Base-by-base conservation (phyloP, 2,329 filamentous ascomycete genomes). In the Pseudopyrenochaeta lycopersici region DNA sequence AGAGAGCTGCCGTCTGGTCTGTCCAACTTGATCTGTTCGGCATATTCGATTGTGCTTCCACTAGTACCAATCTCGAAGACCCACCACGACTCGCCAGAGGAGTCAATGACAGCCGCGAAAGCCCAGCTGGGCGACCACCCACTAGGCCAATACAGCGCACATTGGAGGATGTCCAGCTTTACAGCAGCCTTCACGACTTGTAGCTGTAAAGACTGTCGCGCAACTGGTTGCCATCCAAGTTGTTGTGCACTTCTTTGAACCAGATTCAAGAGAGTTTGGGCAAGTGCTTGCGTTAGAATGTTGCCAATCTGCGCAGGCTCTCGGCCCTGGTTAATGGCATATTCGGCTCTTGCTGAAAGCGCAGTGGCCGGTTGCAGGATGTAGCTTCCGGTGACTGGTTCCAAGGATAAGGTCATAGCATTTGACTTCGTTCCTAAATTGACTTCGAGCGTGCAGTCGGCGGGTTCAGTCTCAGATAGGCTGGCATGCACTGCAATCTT, bases 331-430 rank as follows among this genome's bases (percentile, higher is more conserved):
- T 91, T 93, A 49, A 96, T 80, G 30, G 83, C 84, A 29, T 77
- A 78, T 68, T 96, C 91, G 15, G 82, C 81, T 17, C 85, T 63
- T 7, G 68, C 61, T 4, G 77, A 73, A 4, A 71, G 57, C n/a
- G 64, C 53, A 7, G 68, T 77, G 11, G 72, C 65, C 31, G 92
- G 90, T 52, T 86, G 85, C 32, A 97, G 76, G 9, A 87, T 85
- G 56, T 92, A 89, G 10, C 82, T 77, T n/a, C 95, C 95, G 0
- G 90, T 92, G 21, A 90, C 86, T 0, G 90, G 87, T 62, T 96
- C 91, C 41, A 97, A 82, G 15, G 85, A 82, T 23, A 96, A 75
- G 5, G 80, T 84, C 30, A 90, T 60, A 1, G 67, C 77, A 32
- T 81, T 78, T 49, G 86, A 82, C 21, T 83, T 79, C n/a, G 82